Evolutionary conservation across 208 protist genomes (phyloP), one percentile per base, ranked within the genome.

Genomic region (Acanthamoeba sp.): DNA sequence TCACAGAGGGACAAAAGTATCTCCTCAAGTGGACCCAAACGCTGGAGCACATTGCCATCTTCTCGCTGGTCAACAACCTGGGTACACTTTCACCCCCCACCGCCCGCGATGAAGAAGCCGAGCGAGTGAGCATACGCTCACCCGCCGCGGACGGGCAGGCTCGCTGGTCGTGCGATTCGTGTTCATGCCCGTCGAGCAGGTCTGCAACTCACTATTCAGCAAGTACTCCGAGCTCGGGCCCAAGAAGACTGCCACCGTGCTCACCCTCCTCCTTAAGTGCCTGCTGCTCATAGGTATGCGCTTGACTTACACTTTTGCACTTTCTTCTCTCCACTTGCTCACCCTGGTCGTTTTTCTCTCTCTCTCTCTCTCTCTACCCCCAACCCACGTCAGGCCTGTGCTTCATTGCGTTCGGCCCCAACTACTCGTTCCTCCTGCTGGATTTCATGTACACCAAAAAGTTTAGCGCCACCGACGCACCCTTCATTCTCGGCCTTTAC

Each of bases 1-100:
- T 89, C 34, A 89, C 80, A 5, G 80, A 89, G 52, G 80, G 80
- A 89, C 80, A 89, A 29, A 89, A 89, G 52, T 42, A 89, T 32
- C 36, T 89, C 18, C 42, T 89, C 50, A 55, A 62, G 45, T 52
- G 52, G 42, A 89, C 80, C 24, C 42, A 66, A 38, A 66, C 80
- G 7, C 50, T 89, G 48, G 80, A 38, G 48, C 22, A 89, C 36
- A 55, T 66, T 29, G 80, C 48, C 34, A 34, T 89, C 40, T 89
- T 89, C 52, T 89, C 80, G 5, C 12, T 89, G n/a, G 80, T 89
- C 52, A 55, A 89, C 38, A 89, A 89, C 52, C 52, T 89, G 12
- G 80, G 80, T 89, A 89, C 12, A 7, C n/a, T n/a, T n/a, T n/a
- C n/a, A n/a, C n/a, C n/a, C n/a, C n/a, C n/a, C n/a, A n/a, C n/a